phyloP scores from a whole-genome alignment of 2,329 filamentous ascomycete species.

The Botrytis elliptica region DNA sequence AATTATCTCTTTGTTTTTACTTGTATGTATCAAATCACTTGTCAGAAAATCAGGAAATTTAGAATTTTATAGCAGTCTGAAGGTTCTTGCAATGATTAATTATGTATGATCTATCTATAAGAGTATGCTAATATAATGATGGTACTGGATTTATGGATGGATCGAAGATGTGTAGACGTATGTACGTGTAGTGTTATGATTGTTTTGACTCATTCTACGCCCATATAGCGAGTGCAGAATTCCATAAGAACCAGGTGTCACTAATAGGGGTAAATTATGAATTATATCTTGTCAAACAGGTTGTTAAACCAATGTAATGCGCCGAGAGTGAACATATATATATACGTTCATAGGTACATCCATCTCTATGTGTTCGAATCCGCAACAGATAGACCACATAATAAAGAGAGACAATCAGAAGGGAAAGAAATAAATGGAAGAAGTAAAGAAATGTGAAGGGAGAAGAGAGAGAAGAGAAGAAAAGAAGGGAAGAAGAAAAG shows the following conservation, averaged over 20 bases:
- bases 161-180: not conserved
- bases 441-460: not conserved
- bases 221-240: not conserved
- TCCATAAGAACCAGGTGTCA: not conserved
- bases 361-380: not conserved
- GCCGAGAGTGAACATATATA: not conserved
- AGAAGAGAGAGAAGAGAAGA: not conserved
- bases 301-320: not conserved
- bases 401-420: not conserved
- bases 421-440: not conserved
- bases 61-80: not conserved
- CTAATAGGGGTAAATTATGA: accelerated
- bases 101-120: not conserved
- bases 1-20: not conserved
- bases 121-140: not conserved
- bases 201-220: not conserved
- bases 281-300: not conserved
- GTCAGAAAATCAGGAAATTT: not conserved
- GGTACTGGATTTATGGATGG: not conserved
- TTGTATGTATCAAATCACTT: not conserved
- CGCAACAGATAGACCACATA: not conserved
- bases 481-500: not conserved
- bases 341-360: not conserved
- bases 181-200: not conserved
- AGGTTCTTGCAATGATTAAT: accelerated